A percentile compares a stretch with the other conserved stretches of the same genome.
Evolutionary conservation across 352 stramenopile genomes (phyloP).

Genomic region (Globisporangium emineosum): DNA sequence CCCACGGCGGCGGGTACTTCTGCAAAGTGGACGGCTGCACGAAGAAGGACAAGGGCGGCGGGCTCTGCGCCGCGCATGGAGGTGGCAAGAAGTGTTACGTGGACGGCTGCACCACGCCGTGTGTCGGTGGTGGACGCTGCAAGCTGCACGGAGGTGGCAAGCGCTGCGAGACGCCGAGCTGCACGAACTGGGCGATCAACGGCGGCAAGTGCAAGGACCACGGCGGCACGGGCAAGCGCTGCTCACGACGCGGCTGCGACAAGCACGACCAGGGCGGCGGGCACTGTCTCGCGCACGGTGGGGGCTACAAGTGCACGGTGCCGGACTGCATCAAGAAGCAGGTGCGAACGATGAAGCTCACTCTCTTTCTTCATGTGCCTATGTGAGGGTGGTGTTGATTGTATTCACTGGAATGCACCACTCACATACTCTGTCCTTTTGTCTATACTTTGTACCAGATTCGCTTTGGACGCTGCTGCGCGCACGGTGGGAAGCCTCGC

Average conservation of each 20-base stretch:
- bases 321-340: slow-evolving; percentile 79
- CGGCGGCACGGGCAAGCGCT: slow-evolving; percentile 66
- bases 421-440: too few species aligned
- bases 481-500: slow-evolving; percentile 68
- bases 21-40: slow-evolving; percentile 71
- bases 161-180: slow-evolving; percentile 47
- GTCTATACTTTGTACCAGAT: slow-evolving; percentile 27
- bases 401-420: too few species aligned
- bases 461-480: slow-evolving; percentile 69
- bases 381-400: not conserved
- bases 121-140: slow-evolving; percentile 68
- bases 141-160: slow-evolving; percentile 65
- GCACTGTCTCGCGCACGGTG: slow-evolving; percentile 70
- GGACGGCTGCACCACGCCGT: slow-evolving; percentile 58
- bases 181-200: slow-evolving; percentile 63
- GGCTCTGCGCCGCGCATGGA: slow-evolving; percentile 72
- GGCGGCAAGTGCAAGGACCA: slow-evolving; percentile 75
- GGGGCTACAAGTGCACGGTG: slow-evolving; percentile 63
- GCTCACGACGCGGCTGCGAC: slow-evolving; percentile 55
- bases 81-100: slow-evolving; percentile 83
- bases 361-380: not conserved
- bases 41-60: slow-evolving; percentile 85
- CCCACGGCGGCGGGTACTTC: slow-evolving; percentile 77
- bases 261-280: slow-evolving; percentile 82
- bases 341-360: slow-evolving; percentile 23